Base-by-base conservation (phyloP, 495 filamentous ascomycete genomes). In the Aspergillus affinis region DNA sequence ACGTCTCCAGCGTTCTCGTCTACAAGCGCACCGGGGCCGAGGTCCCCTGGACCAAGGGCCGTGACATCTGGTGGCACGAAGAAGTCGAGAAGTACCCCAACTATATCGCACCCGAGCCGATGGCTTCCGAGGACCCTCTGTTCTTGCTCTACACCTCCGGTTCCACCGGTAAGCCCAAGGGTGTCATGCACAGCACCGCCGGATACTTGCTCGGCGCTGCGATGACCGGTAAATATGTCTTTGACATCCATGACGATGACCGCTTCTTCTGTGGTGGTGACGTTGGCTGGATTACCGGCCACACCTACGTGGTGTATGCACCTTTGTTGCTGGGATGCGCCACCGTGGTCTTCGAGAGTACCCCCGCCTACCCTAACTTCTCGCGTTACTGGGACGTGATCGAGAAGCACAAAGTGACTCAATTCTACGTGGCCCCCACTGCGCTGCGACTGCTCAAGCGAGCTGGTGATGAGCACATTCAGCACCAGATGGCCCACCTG, bases 201-300 rank as follows among this genome's bases (percentile, higher is more conserved):
- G 94, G 94, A 41, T 98, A 98, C 73, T 85, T 98, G 23, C 75
- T 98, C 10, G 94, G 94, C 45, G 94, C 93, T 20, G 94, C 95
- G 8, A 80, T 87, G 66, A 98, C 94, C 44, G 95, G 92, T 65
- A 99, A 97, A 76, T 98, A 99, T 68, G 93, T 97, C 55, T 99
- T 99, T 70, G 95, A 99, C 71, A 94, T 99, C 63, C 94, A 99
- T 65, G 88, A 92, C 51, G 86, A 86, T 54, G 94, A 99, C 75
- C 84, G 83, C 57, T 97, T 92, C 81, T 98, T 97, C 84, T 98
- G 94, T 67, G 94, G 91, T 73, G 95, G 95, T 72, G 94, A 99
- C 70, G 92, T 99, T 54, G 94, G 94, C 65, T 99, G 94, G 94
- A 98, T 99, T 70, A 98, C 95, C 49, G 94, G 94, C n/a, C 94